Evolutionary conservation across 768 basidiomycete species (phyloP).

Genomic region (Termitomyces eurrhizus): DNA sequence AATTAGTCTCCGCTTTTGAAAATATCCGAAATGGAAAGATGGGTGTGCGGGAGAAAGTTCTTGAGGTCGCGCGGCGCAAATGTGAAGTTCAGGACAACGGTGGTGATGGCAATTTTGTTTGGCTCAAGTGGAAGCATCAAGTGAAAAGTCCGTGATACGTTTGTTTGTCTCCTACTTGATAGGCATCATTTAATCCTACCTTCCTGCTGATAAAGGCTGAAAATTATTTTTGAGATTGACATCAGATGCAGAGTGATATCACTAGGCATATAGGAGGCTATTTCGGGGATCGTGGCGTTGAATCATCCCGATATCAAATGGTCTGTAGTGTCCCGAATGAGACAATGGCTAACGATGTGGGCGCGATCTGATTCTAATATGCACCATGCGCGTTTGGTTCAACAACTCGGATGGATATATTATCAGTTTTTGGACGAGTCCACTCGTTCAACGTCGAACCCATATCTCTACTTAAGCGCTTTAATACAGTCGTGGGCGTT

Average conservation of each 20-base stretch:
- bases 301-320: neutral
- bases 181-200: neutral
- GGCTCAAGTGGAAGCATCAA: constrained; percentile 57
- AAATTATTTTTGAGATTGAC: neutral
- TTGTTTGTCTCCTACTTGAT: neutral
- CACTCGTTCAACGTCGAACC: constrained; percentile 1
- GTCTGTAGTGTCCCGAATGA: neutral
- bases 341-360: neutral
- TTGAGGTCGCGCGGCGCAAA: constrained; percentile 68
- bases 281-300: constrained; percentile 5
- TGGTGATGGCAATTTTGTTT: constrained; percentile 51
- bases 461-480: neutral
- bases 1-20: constrained; percentile 57
- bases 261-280: neutral
- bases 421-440: neutral
- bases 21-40: constrained; percentile 44
- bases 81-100: constrained; percentile 58
- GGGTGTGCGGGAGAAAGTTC: constrained; percentile 72
- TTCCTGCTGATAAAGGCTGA: neutral
- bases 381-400: constrained; percentile 5
- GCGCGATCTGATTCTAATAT: constrained; percentile 9
- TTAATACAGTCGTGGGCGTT: constrained; percentile 3
- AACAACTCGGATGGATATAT: neutral
- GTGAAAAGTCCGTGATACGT: constrained; percentile 21
- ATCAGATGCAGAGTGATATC: neutral